Base-by-base conservation (phyloP, 2,329 filamentous ascomycete genomes). In the Apiospora koreana region DNA sequence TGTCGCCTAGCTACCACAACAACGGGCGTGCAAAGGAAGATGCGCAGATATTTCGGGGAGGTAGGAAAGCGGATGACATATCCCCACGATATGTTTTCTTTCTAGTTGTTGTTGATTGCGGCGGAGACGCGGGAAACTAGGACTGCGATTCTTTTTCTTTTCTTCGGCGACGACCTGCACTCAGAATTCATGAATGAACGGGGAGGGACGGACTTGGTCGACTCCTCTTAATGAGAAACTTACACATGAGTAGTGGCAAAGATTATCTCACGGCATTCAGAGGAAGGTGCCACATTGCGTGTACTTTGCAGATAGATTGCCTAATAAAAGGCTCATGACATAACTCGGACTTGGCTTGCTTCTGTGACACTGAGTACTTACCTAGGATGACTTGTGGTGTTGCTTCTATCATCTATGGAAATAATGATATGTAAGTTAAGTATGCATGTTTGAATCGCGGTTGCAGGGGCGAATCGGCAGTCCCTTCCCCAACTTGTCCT, bases 201-300 rank as follows among this genome's bases (percentile, higher is more conserved):
- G 69, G 71, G 69, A 54, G 38, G 70, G 69, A 70, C 67, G 46
- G 45, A 62, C 12, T n/a, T 62, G 54, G 54, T 62, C 31, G 31
- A 46, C 31, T 31, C 18, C 54, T 62, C 54, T 31, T 8, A 18
- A 62, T 10, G 54, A 62, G 28, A 38, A 35, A 62, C 38, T 38
- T 62, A 31, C 54, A 38, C 54, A 62, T 38, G 31, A 62, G 16
- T n/a, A 38, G 54, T 25, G 41, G 54, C 54, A 62, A 62, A 38
- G 14, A 38, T 62, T 18, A n/a, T 38, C 31, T 38, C 28, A 3
- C 6, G 31, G 31, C 54, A 62, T 38, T 38, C 18, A 62, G 54
- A n/a, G 18, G 31, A 62, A 62, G 54, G 18, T 62, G 54, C 54
- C 54, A 62, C 38, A 62, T 62, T 62, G 54, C 54, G 28, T 62